A percentile compares a stretch with the other conserved stretches of the same genome.
Conservation (phyloP, 352 stramenopile genomes). For the Pythium biforme region DNA sequence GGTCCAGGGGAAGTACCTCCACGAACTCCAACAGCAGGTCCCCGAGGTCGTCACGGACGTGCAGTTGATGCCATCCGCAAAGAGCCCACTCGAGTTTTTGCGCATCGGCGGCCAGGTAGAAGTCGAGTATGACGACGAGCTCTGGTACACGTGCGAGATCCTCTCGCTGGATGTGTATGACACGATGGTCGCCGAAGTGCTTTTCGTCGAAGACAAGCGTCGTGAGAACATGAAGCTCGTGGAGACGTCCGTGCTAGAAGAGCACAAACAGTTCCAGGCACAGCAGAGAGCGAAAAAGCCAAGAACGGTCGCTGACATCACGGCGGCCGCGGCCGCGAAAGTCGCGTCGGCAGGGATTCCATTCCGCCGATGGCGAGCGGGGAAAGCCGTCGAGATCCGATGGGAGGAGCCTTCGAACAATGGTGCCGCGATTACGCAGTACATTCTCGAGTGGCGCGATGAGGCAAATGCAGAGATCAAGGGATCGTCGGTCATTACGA, state of each 20-base stretch:
- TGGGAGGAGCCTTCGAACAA: slow-evolving; percentile 72
- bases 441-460: slow-evolving; percentile 64
- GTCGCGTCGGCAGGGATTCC: slow-evolving; percentile 38
- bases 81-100: slow-evolving; percentile 73
- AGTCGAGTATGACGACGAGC: slow-evolving; percentile 71
- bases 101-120: slow-evolving; percentile 47
- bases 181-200: slow-evolving; percentile 54
- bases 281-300: slow-evolving; percentile 26
- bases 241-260: slow-evolving; percentile 28
- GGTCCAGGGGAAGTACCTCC: slow-evolving; percentile 40
- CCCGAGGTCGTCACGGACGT: slow-evolving; percentile 58
- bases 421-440: slow-evolving; percentile 58
- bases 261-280: slow-evolving; percentile 29
- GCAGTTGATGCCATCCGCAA: slow-evolving; percentile 39
- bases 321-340: slow-evolving; percentile 40
- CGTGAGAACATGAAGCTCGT: slow-evolving; percentile 69
- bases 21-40: slow-evolving; percentile 62
- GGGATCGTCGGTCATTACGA: slow-evolving; percentile 12
- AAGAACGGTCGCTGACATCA: slow-evolving; percentile 46
- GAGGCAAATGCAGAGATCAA: slow-evolving; percentile 20
- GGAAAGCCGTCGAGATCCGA: slow-evolving; percentile 65
- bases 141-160: slow-evolving; percentile 67
- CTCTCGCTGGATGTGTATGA: slow-evolving; percentile 57
- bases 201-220: slow-evolving; percentile 63
- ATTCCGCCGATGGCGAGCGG: slow-evolving; percentile 64